These are phyloP conservation scores for Cladosporium austrohemisphaericum DNA, from an alignment of 2,329 filamentous ascomycete species.

Conservation along the genomic window DNA sequence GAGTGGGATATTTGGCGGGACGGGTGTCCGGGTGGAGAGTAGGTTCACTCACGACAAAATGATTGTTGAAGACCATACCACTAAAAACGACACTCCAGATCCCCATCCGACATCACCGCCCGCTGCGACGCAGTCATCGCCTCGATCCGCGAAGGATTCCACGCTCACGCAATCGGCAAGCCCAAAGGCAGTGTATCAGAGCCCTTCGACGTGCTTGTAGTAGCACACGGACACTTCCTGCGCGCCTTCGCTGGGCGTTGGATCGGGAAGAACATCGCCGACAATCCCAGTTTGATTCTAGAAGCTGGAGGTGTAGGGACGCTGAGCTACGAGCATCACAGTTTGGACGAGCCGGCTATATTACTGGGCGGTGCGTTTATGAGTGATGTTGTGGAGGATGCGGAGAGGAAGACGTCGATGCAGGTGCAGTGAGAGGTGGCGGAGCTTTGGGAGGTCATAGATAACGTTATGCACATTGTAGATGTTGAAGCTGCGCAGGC, in stretches of 20 bases:
- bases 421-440: background rate
- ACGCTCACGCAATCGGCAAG: conserved; percentile 51
- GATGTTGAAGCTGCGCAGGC: background rate
- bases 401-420: conserved; percentile 24
- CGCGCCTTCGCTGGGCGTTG: conserved; percentile 85
- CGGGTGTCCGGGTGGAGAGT: conserved; percentile 72
- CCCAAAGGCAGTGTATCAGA: conserved; percentile 33
- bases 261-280: conserved; percentile 68
- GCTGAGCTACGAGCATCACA: conserved; percentile 50
- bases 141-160: conserved; percentile 60
- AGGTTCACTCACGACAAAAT: conserved; percentile 25
- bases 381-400: conserved; percentile 46
- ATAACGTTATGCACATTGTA: background rate
- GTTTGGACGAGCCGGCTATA: conserved; percentile 49
- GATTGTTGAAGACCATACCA: background rate
- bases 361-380: conserved; percentile 50
- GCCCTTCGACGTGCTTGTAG: conserved; percentile 67
- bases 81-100: conserved; percentile 42
- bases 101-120: conserved; percentile 66
- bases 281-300: conserved; percentile 75
- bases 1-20: conserved; percentile 86
- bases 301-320: conserved; percentile 59
- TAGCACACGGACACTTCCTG: conserved; percentile 87
- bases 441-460: background rate
- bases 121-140: conserved; percentile 72